Evolutionary conservation across 2,329 filamentous ascomycete species (phyloP), one percentile per base, ranked within the genome.

Genomic region (Endoconidiophora polonica): DNA sequence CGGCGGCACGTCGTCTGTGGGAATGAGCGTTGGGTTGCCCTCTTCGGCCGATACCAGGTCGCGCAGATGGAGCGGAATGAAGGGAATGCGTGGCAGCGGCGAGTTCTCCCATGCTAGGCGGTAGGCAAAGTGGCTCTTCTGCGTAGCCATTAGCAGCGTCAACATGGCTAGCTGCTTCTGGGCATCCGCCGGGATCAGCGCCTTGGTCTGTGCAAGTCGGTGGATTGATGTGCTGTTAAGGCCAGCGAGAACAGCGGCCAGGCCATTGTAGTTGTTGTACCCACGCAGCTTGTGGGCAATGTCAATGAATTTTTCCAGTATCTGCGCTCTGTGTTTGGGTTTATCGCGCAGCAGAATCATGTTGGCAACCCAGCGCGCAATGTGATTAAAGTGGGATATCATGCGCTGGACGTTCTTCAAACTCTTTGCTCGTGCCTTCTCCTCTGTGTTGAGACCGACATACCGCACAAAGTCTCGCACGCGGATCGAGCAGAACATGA

Each of bases 71-170:
- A 96, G 72, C 2, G 91, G 90, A 46, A 96, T 80, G 62, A 94
- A 96, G 0, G 91, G 91, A 43, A 98, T 96, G 26, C 88, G 77
- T 56, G 93, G 86, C 9, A 84, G 70, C 1, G 86, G 83, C 16
- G 86, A 93, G 61, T 96, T 98, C 58, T 95, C 88, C 88, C 91
- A 96, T 0, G 91, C 91, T 26, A 96, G 68, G n/a, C 91, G 83
- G 64, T 98, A 98, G 6, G 90, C 86, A 56, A 88, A 93, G 62
- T 95, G 84, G 55, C 85, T 90, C 66, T 91, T 91, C 57, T 90
- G 83, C 3, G 86, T 86, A 33, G 86, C 79, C 91, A 98, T 96
- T 52, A 98, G 72, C 55, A 95, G 83, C 45, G 87, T 84, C 24
- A 96, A 71, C 54, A 87, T 79, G 61, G 90, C 82, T 61, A 94